A percentile compares a stretch with the other conserved stretches of the same genome.
Conservation (phyloP, 2,329 filamentous ascomycete species). For the Lachnellula cervina region DNA sequence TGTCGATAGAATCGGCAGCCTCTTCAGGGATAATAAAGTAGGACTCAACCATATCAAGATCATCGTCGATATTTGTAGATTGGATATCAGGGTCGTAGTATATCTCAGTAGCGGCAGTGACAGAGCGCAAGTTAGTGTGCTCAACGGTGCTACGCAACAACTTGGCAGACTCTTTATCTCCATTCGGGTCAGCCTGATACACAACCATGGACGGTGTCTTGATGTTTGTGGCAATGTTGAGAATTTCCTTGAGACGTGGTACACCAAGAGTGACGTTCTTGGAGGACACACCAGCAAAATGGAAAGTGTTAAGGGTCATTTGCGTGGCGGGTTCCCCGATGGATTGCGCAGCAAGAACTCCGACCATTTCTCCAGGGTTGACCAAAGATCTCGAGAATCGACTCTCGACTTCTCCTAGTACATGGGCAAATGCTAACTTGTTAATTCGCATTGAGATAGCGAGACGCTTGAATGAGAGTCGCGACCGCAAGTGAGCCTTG, state of each 20-base stretch:
- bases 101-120: conserved; percentile 89
- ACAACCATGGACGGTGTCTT: conserved; percentile 93
- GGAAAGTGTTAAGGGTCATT: conserved; percentile 99
- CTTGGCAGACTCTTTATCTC: conserved; percentile 88
- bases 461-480: conserved; percentile 87
- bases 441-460: conserved; percentile 81
- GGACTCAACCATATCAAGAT: conserved; percentile 91
- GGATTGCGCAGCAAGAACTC: conserved; percentile 92
- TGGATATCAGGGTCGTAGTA: conserved; percentile 94
- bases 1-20: conserved; percentile 52
- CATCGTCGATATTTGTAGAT: conserved; percentile 77
- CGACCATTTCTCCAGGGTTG: conserved; percentile 92
- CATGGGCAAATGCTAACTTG: conserved; percentile 86
- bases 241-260: conserved; percentile 99
- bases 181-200: conserved; percentile 70
- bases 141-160: conserved; percentile 83
- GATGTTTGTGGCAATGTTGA: conserved; percentile 93
- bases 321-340: conserved; percentile 98
- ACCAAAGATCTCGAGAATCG: conserved; percentile 89
- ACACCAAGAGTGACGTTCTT: conserved; percentile 99
- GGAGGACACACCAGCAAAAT: conserved; percentile 98
- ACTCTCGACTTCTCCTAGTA: conserved; percentile 84
- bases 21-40: conserved; percentile 95
- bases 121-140: conserved; percentile 87
- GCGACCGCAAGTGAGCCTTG: conserved; percentile 85